phyloP scores from a whole-genome alignment of 2,329 filamentous ascomycete species.

The Onygena corvina region DNA sequence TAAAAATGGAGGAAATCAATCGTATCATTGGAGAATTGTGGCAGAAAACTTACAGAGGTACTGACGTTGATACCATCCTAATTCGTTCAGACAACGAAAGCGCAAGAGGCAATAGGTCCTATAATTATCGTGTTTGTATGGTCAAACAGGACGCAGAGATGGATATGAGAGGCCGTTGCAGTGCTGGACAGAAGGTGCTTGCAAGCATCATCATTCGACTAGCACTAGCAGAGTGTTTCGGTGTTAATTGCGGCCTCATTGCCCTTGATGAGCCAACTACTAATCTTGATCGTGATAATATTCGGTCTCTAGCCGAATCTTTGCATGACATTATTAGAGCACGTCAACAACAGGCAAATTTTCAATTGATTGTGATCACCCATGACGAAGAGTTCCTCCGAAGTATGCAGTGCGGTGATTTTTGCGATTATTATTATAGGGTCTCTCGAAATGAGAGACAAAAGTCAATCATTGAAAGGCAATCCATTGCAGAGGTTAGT shows the following conservation, averaged over 20 bases:
- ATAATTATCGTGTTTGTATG: constrained; percentile 98
- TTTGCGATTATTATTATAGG: constrained; percentile 82
- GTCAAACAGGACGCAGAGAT: constrained; percentile 94
- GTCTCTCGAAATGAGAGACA: constrained; percentile 72
- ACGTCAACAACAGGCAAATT: constrained; percentile 77
- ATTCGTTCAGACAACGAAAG: constrained; percentile 86
- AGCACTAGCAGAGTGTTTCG: constrained; percentile 91
- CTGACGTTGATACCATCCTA: constrained; percentile 90
- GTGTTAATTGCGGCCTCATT: constrained; percentile 88
- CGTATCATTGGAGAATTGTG: constrained; percentile 90
- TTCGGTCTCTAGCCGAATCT: constrained; percentile 71
- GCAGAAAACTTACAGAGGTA: constrained; percentile 92
- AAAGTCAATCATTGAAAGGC: constrained; percentile 71
- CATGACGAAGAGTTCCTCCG: constrained; percentile 94
- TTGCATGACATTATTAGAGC: constrained; percentile 77
- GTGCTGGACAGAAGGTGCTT: constrained; percentile 89
- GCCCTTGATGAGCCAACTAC: constrained; percentile 96
- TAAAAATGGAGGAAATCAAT: constrained; percentile 99
- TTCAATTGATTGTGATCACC: constrained; percentile 96
- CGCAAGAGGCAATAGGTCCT: constrained; percentile 60
- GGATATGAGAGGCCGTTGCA: constrained; percentile 98
- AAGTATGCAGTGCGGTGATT: constrained; percentile 88
- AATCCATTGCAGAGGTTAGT: constrained; percentile 41
- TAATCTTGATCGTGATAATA: constrained; percentile 91
- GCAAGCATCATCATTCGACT: constrained; percentile 96